Evolutionary conservation across 2,329 filamentous ascomycete genomes (phyloP).

Genomic region (Ilyonectria sp.): DNA sequence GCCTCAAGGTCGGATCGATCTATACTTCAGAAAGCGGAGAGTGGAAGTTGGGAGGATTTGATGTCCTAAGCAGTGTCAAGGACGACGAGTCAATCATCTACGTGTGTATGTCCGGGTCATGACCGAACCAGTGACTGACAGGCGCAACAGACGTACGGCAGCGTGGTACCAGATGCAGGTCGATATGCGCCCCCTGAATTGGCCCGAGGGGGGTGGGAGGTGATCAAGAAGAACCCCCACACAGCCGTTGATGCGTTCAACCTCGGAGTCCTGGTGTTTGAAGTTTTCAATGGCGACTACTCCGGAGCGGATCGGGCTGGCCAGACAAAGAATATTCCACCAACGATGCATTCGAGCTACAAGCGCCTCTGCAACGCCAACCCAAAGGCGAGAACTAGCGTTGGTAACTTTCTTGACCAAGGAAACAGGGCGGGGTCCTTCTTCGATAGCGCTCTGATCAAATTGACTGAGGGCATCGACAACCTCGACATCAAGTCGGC

Average conservation of each 20-base stretch:
- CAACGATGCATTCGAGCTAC: slow-evolving; percentile 91
- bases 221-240: slow-evolving; percentile 85
- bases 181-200: slow-evolving; percentile 92
- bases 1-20: slow-evolving; percentile 86
- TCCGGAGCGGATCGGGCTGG: slow-evolving; percentile 83
- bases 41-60: slow-evolving; percentile 96
- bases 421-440: slow-evolving; percentile 87
- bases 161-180: slow-evolving; percentile 86
- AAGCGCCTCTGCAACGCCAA: slow-evolving; percentile 90
- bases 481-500: slow-evolving; percentile 91
- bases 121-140: slow-evolving; percentile 26
- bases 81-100: slow-evolving; percentile 96
- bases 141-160: slow-evolving; percentile 80
- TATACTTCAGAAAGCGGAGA: slow-evolving; percentile 97
- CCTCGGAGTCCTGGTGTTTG: slow-evolving; percentile 86
- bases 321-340: slow-evolving; percentile 88
- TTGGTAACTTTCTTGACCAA: slow-evolving; percentile 91
- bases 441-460: slow-evolving; percentile 93
- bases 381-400: slow-evolving; percentile 88
- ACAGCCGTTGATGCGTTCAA: slow-evolving; percentile 90
- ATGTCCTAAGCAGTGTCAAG: slow-evolving; percentile 93
- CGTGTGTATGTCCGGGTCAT: slow-evolving; percentile 57
- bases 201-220: slow-evolving; percentile 89
- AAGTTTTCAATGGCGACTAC: slow-evolving; percentile 92
- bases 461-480: slow-evolving; percentile 92